phyloP scores from a whole-genome alignment of 257 asterid genomes.

The Marsdenia floribunda region DNA sequence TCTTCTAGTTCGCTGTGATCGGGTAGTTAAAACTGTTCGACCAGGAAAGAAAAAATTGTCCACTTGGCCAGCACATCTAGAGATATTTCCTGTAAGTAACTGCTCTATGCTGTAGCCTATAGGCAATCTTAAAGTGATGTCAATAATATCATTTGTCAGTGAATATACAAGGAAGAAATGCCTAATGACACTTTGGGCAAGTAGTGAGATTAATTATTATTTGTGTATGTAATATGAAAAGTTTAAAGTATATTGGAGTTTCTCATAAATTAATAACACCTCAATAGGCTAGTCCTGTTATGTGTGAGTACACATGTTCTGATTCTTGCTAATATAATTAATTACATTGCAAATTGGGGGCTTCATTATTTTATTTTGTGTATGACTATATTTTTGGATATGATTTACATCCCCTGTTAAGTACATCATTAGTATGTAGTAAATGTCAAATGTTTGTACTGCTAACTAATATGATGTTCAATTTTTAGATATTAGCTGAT shows the following conservation, averaged over 20 bases:
- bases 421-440: background rate
- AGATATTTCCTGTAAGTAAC: slow-evolving; percentile 69
- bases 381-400: background rate
- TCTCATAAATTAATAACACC: too few species aligned
- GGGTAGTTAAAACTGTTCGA: slow-evolving; percentile 88
- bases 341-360: background rate
- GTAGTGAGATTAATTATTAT: background rate
- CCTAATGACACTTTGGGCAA: background rate
- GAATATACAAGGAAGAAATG: background rate
- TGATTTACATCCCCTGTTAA: background rate
- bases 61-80: slow-evolving; percentile 97
- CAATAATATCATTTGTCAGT: background rate
- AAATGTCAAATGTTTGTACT: background rate
- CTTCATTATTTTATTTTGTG: background rate
- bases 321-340: background rate
- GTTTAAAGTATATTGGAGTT: background rate
- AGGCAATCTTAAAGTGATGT: background rate
- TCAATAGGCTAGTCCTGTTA: background rate
- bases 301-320: background rate
- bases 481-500: too few species aligned
- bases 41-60: slow-evolving; percentile 94
- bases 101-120: background rate
- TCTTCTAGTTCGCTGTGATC: slow-evolving; percentile 90
- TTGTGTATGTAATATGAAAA: background rate
- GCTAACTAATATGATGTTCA: background rate